phyloP scores from a whole-genome alignment of 2,329 filamentous ascomycete genomes.

The Neofusicoccum laricinum region DNA sequence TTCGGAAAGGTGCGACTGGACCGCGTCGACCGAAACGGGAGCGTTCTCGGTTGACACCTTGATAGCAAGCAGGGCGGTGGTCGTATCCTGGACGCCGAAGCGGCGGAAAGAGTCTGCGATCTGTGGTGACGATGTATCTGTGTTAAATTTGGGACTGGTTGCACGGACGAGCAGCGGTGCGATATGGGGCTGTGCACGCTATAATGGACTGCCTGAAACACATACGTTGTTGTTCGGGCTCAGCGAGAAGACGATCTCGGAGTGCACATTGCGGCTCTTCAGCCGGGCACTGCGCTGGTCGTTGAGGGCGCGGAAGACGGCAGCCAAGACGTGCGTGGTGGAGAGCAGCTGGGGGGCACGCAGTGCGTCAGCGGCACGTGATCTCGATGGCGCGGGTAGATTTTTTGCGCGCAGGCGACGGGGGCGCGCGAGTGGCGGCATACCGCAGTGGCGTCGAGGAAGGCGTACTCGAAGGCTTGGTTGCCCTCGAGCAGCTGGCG shows the following conservation, averaged over 20 bases:
- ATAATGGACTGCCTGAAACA: slow-evolving; percentile 9
- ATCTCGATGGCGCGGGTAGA: not conserved
- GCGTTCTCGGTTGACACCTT: slow-evolving; percentile 62
- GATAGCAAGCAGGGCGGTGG: slow-evolving; percentile 71
- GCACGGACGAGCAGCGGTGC: not conserved
- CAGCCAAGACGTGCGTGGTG: slow-evolving; percentile 68
- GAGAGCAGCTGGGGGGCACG: slow-evolving; percentile 60
- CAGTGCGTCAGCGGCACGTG: not conserved
- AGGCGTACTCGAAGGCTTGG: slow-evolving; percentile 83
- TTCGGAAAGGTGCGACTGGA: slow-evolving; percentile 59
- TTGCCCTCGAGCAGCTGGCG: slow-evolving; percentile 84
- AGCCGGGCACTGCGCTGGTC: slow-evolving; percentile 59
- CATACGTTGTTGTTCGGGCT: slow-evolving; percentile 78
- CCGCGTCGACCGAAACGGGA: slow-evolving; percentile 42
- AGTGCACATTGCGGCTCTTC: slow-evolving; percentile 82
- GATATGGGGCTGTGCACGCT: slow-evolving; percentile 2
- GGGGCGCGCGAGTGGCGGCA: slow-evolving; percentile 16
- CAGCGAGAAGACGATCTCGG: slow-evolving; percentile 78
- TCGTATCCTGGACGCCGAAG: slow-evolving; percentile 74
- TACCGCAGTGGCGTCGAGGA: slow-evolving; percentile 82
- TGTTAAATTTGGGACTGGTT: slow-evolving; percentile 1
- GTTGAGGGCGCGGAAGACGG: slow-evolving; percentile 73
- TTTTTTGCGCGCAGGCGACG: too few species aligned
- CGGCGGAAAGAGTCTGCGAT: slow-evolving; percentile 89
- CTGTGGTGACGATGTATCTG: slow-evolving; percentile 42